Evolutionary conservation across 495 filamentous ascomycete genomes (phyloP), one percentile per base, ranked within the genome.

Genomic region (Penicillium silybi): DNA sequence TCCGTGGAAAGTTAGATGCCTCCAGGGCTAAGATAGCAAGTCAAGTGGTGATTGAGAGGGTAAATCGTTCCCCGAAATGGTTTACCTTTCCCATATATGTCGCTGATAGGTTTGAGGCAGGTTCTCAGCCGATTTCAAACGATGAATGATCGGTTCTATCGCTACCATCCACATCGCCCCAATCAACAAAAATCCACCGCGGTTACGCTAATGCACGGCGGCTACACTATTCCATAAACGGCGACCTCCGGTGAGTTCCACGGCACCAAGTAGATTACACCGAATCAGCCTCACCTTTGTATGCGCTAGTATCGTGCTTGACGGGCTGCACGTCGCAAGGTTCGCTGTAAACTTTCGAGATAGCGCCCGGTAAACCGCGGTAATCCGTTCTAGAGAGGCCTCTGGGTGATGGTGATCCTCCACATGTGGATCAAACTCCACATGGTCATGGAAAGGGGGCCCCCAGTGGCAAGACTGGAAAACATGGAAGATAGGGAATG

Each of bases 171-270:
- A 9, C n/a, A n/a, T n/a, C 10, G 34, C 34, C 34, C 34, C 34
- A 37, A 37, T 37, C 34, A 37, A 16, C 11, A 13, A 37, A 37
- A 9, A 11, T 37, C 34, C 13, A 19, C 13, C 22, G 37, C 46
- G 46, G 46, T 32, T 48, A 41, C 46, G 46, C 46, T 48, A 48
- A 48, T 41, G 46, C 46, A 48, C 35, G 11, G 46, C 46, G 46
- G 46, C 46, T 48, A 48, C 46, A 34, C 46, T 48, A 48, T 19
- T 41, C 46, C 37, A 11, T 7, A 48, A 23, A 26, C 7, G 25
- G 25, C 7, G 4, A 26, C 2, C n/a, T 4, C 39, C 39, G 18
- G 18, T 3, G 8, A 41, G n/a, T 25, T 37, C 10, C 19, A n/a
- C 22, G 44, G 44, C 9, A 9, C 26, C 11, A 45, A 27, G 35